phyloP scores from a whole-genome alignment of 805 yeast genomes.

The Wickerhamomyces rabaulensis region DNA sequence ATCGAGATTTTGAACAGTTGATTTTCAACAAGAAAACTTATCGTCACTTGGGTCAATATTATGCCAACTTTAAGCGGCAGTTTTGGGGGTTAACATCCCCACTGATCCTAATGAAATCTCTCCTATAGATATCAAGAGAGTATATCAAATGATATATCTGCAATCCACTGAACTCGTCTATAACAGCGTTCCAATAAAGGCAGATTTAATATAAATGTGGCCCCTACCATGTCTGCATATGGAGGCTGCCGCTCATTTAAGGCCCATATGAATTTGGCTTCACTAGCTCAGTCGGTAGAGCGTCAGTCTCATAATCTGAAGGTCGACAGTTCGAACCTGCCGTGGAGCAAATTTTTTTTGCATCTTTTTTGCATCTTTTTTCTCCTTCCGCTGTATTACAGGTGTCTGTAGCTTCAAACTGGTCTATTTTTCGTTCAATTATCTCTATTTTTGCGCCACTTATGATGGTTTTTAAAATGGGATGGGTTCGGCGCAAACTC shows the following conservation, averaged over 20 bases:
- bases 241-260: not conserved
- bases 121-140: not conserved
- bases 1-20: too few species aligned
- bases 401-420: too few species aligned
- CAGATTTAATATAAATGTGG: not conserved
- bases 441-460: too few species aligned
- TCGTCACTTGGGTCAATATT: not conserved
- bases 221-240: not conserved
- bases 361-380: not conserved
- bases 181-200: too few species aligned
- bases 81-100: too few species aligned
- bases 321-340: conserved; percentile 54
- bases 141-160: too few species aligned
- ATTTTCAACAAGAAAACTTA: not conserved
- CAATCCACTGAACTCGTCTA: too few species aligned
- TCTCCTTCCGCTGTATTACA: not conserved
- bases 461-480: too few species aligned
- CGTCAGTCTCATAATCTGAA: conserved; percentile 55
- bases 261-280: conserved; percentile 25
- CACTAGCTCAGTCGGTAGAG: conserved; percentile 55
- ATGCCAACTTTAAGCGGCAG: too few species aligned
- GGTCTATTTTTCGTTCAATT: too few species aligned
- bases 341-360: conserved; percentile 35
- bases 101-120: too few species aligned
- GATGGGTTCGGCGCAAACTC: too few species aligned